Percentiles rank a stretch among this genome's conserved stretches.
phyloP scores from a whole-genome alignment of 345 rosid species.

The Capsella bursapastoris region DNA sequence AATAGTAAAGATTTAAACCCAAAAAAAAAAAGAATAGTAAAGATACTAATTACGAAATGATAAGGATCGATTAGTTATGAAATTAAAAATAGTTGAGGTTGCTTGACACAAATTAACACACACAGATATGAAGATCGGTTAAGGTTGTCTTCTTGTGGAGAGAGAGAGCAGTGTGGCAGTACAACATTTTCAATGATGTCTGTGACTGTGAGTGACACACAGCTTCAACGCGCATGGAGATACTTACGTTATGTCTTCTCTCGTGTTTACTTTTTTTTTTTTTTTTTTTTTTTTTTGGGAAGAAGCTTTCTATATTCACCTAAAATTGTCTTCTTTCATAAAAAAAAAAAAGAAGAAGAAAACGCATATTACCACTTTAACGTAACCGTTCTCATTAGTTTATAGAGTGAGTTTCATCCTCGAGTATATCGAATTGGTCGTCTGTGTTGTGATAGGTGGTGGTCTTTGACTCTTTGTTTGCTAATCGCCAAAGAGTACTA shows the following conservation, averaged over 20 bases:
- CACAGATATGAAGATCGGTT: constrained; percentile 28
- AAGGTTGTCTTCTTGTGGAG: constrained; percentile 34
- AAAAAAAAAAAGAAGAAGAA: background rate
- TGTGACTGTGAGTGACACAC: constrained; percentile 26
- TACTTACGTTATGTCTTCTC: constrained; percentile 29
- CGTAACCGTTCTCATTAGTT: constrained; percentile 9
- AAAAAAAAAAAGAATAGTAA: background rate
- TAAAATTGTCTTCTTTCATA: constrained; percentile 15
- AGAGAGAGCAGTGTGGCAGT: background rate
- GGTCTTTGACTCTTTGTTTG: constrained; percentile 16
- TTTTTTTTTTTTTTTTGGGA: constrained; percentile 18
- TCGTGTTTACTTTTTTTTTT: background rate
- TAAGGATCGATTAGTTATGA: background rate
- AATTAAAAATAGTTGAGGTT: constrained; percentile 6
- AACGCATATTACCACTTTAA: background rate
- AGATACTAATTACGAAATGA: background rate
- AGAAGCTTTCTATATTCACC: constrained; percentile 1
- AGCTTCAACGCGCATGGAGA: constrained; percentile 33
- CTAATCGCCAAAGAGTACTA: constrained; percentile 12
- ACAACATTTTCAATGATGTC: constrained; percentile 23
- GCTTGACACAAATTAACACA: background rate
- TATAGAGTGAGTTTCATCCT: constrained; percentile 9
- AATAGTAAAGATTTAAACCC: no score
- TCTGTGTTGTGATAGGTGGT: constrained; percentile 11
- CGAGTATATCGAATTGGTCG: constrained; percentile 34